Percentiles rank a stretch among this genome's conserved stretches.
Evolutionary conservation across 768 basidiomycete species (phyloP).

Genomic region (Cyathus striatus): DNA sequence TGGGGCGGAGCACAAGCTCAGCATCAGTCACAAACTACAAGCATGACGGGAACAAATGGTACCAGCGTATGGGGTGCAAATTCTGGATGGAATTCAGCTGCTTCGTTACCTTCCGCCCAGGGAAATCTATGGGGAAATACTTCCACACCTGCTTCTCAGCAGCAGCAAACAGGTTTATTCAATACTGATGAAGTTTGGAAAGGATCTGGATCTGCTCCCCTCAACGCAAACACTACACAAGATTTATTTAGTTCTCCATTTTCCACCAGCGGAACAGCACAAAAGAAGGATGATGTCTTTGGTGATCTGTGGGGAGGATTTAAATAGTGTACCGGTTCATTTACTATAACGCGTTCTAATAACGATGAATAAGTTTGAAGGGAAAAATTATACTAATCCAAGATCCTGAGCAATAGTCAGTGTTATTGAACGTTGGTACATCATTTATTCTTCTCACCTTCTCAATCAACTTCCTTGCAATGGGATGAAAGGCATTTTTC

Average conservation of each 20-base stretch:
- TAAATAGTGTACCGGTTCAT: slow-evolving; percentile 57
- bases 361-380: no score
- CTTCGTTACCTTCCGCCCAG: slow-evolving; percentile 26
- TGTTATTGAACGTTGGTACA: no score
- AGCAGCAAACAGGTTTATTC: slow-evolving; percentile 32
- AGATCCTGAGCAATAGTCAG: slow-evolving; percentile 35
- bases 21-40: slow-evolving; percentile 27
- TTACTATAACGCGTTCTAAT: no score
- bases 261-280: slow-evolving; percentile 19
- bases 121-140: slow-evolving; percentile 32
- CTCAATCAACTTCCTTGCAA: slow-evolving; percentile 69
- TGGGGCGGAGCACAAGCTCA: slow-evolving; percentile 14
- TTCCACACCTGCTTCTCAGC: slow-evolving; percentile 9
- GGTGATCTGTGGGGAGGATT: slow-evolving; percentile 84
- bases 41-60: slow-evolving; percentile 52
- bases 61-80: slow-evolving; percentile 61
- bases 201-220: slow-evolving; percentile 18
- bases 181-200: slow-evolving; percentile 64
- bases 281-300: slow-evolving; percentile 74
- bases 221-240: slow-evolving; percentile 13
- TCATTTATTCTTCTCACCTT: no score
- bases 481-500: slow-evolving; percentile 66
- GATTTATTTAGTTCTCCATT: slow-evolving; percentile 30
- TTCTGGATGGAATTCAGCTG: slow-evolving; percentile 53
- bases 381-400: not conserved